Evolutionary conservation across 805 yeast genomes (phyloP), one percentile per base, ranked within the genome.

Genomic region (Lachancea fermentati): DNA sequence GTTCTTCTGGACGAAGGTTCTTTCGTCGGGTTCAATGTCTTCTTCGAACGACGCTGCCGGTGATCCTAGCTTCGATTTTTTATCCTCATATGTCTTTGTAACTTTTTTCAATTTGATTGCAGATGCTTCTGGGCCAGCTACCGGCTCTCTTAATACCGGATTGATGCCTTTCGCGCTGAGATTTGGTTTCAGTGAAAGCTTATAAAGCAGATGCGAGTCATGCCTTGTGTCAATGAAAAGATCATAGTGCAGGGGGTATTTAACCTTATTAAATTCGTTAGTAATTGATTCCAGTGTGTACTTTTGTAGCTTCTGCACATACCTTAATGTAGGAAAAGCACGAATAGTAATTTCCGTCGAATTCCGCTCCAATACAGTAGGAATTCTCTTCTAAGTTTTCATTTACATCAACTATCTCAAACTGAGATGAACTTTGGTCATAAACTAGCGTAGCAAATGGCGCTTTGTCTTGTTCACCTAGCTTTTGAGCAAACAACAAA

Each of bases 71-170:
- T 47, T 48, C 5, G 52, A 51, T 30, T 50, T 54, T 45, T 50
- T 53, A 24, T 55, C 57, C 16, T 57, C 54, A 35, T 60, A 60
- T 5, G 65, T 60, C 44, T 57, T 52, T 1, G 63, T 58, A 4
- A 42, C 37, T 39, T 56, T 60, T 39, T 51, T 57, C 32, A 60
- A 44, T 40, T 50, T 47, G 16, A 43, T 42, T 2, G 52, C 52
- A 14, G 49, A 45, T 11, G 60, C 51, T 11, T 41, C 38, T 19
- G 56, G 54, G 4, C 56, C 62, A 4, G 18, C 28, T 4, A 18
- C 30, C n/a, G 57, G 49, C 3, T 34, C 42, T 34, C 47, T 41
- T 1, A 50, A 34, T 2, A 25, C 24, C 3, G 52, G 47, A 5
- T 29, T 34, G 15, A 58, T 54, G 11, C 58, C 62, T 3, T 40